phyloP scores from a whole-genome alignment of 768 basidiomycete genomes.

The Lactarius akahatsu region DNA sequence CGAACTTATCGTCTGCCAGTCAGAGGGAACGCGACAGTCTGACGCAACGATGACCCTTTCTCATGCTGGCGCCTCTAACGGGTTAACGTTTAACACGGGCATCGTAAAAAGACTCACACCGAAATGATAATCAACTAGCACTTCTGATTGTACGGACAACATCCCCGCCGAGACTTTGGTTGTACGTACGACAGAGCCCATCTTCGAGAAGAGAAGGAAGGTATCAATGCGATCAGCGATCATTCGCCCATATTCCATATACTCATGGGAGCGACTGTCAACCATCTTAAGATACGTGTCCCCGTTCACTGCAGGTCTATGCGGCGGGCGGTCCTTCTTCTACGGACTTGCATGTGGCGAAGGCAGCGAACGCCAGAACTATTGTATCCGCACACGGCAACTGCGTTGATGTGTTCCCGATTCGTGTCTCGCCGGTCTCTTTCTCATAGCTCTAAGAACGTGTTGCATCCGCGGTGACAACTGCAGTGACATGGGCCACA shows the following conservation, averaged over 20 bases:
- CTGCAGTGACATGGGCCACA: background rate
- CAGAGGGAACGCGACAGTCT: background rate
- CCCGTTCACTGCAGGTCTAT: background rate
- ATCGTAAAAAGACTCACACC: background rate
- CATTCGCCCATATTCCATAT: background rate
- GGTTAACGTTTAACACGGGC: background rate
- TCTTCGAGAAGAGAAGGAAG: slow-evolving; percentile 9
- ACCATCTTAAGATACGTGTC: background rate
- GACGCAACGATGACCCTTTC: background rate
- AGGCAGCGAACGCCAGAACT: background rate
- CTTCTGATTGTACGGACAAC: background rate
- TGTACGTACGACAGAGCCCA: slow-evolving; percentile 14
- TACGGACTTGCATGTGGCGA: slow-evolving; percentile 19
- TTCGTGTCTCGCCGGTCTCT: background rate
- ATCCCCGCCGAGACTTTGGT: background rate
- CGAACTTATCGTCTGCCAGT: background rate
- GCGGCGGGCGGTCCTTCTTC: background rate
- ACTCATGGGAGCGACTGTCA: background rate
- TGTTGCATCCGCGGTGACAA: background rate
- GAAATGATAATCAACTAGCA: background rate
- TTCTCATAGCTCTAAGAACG: background rate
- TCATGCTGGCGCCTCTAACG: background rate
- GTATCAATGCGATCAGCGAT: background rate
- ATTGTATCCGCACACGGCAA: background rate
- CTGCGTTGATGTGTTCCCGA: background rate